Conservation (phyloP, 2,329 filamentous ascomycete species). For the Myriosclerotinia scirpicola region DNA sequence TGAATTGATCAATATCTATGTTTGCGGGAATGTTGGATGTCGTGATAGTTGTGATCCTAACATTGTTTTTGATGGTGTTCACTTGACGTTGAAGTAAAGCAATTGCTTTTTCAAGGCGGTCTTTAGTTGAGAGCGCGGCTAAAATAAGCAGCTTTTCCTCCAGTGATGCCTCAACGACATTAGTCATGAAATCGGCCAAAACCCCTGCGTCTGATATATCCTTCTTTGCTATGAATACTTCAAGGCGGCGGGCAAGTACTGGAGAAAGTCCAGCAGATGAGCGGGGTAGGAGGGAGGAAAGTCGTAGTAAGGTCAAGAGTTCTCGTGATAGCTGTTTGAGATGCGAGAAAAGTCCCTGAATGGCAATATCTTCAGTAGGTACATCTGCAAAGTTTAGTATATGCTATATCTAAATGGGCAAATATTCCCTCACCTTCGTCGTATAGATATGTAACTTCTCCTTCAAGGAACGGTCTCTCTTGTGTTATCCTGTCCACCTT, state of each 20-base stretch:
- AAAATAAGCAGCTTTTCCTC: constrained; percentile 90
- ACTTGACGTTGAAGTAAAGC: constrained; percentile 83
- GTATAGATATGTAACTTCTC: constrained; percentile 68
- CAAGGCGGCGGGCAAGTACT: constrained; percentile 79
- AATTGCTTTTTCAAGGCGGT: constrained; percentile 77
- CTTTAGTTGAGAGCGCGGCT: constrained; percentile 74
- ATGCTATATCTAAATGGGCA: constrained; percentile 2
- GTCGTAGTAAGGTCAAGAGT: constrained; percentile 77
- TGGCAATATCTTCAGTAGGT: constrained; percentile 57
- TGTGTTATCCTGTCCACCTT: constrained; percentile 71
- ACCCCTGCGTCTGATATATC: constrained; percentile 78
- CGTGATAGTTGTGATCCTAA: constrained; percentile 78
- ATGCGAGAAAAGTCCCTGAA: constrained; percentile 71
- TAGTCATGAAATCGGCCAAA: constrained; percentile 95
- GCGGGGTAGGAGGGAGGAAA: constrained; percentile 80
- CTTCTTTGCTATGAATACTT: constrained; percentile 83
- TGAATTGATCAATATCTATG: constrained; percentile 56
- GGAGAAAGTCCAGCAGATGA: constrained; percentile 71
- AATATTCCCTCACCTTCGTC: constrained; percentile 58
- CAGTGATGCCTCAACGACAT: constrained; percentile 81
- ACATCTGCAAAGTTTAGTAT: constrained; percentile 34
- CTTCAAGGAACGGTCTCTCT: constrained; percentile 85
- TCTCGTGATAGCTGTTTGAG: constrained; percentile 85
- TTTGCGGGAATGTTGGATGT: constrained; percentile 62
- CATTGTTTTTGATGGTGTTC: constrained; percentile 78